Base-by-base conservation (phyloP, 108 stramenopile genomes). In the Stephanodiscus triporus region DNA sequence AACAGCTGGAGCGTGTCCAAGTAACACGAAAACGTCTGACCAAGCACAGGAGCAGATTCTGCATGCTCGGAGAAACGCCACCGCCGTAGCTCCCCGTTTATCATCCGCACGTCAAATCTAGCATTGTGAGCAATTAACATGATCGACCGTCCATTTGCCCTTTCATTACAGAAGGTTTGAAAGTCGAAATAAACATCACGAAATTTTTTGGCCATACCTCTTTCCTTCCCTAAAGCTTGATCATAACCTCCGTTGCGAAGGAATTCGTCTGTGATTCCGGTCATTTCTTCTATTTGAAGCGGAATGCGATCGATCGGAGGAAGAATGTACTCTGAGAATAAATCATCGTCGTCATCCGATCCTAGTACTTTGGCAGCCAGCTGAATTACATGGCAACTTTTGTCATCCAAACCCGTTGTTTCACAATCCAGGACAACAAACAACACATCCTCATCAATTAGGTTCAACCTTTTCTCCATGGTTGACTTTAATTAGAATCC, bases 241-340 rank as follows among this genome's bases (percentile, higher is more conserved):
- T 78, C 68, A 36, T 45, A 48, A 20, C 72, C 78, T 45, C 78
- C 78, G 6, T 37, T 34, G 40, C 78, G 43, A 49, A 79, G 67
- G 45, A 75, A 79, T 48, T 66, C 65, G 48, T 79, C 72, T 1
- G 72, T 68, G 22, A 79, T 79, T 11, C 72, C 72, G 34, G 72
- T 79, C 13, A 79, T 7, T 57, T 73, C 53, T 57, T 74, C 78
- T 49, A 79, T 75, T 14, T 45, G 42, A 22, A 32, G 9, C 4
- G 78, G 73, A 38, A 79, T 51, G 22, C 61, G 29, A 36, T 70
- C 62, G 11, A 75, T 68, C 27, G 78, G 78, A 14, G 78, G 78
- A 17, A 79, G 66, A n/a, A 75, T 51, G 48, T 79, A 79, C 22
- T 79, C 78, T 72, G 73, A 66, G 55, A 79, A 79, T 29, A 73